Evolutionary conservation across 148 eudicot species (phyloP), one percentile per base, ranked within the genome.

Genomic region (Silene uniflora): DNA sequence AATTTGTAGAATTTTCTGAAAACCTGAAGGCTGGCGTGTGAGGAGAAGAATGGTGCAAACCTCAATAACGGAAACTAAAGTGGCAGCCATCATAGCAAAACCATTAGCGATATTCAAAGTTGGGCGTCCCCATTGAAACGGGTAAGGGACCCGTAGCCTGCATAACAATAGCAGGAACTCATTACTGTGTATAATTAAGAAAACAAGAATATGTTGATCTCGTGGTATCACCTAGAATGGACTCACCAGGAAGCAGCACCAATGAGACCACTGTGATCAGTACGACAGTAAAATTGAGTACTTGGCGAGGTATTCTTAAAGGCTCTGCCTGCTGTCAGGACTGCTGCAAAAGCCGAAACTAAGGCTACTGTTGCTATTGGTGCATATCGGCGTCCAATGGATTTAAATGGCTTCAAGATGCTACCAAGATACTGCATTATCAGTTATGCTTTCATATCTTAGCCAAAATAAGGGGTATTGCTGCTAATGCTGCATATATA

Each of bases 101-200:
- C 85, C 89, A 76, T 89, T 88, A 21, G 86, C 91, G 7, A 81
- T 86, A 77, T 91, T 76, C 71, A 89, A 49, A 71, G 81, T 85
- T 35, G 98, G 98, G 35, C 84, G 81, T 71, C 98, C 98, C 97
- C 97, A 94, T 82, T 94, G 97, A 81, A 90, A 91, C 17, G 98
- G 98, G 83, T 93, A 91, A 67, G 98, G 98, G 69, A 93, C 69
- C 11, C 79, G 86, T 69, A 93, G 78, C 98, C 98, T 93, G 88
- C 84, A 85, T 17, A 21, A 23, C 1, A 29, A 47, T n/a, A 61
- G 25, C 46, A 69, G 2, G 46, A 22, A 62, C 35, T 62, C 39
- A 25, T 12, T 11, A 62, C 39, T 24, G 67, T 23, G 32, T 23
- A 23, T 62, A 25, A 60, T 29, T 29, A 62, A 23, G 32, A 62